Evolutionary conservation across 176 grass and related monocot species (phyloP).

Genomic region (Calamus simplicifolius): DNA sequence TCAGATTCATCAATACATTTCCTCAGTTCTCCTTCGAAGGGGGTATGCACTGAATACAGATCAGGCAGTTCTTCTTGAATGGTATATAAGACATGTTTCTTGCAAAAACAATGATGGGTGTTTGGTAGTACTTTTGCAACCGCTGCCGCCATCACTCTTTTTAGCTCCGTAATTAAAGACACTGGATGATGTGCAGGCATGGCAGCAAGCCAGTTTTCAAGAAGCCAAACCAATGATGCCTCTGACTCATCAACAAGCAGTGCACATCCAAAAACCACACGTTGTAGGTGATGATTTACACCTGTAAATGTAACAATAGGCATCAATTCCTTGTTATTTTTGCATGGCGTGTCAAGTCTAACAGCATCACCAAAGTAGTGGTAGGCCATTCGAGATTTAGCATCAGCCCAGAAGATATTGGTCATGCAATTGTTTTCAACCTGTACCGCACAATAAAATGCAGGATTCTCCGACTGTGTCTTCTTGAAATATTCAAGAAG

Average conservation of each 20-base stretch:
- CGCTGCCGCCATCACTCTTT: constrained; percentile 41
- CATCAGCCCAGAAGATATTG: constrained; percentile 92
- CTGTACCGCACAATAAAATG: constrained; percentile 80
- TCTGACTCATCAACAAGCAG: constrained; percentile 81
- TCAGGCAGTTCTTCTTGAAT: constrained; percentile 49
- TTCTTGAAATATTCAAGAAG: constrained; percentile 77
- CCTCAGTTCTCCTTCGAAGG: constrained; percentile 57
- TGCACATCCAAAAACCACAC: constrained; percentile 77
- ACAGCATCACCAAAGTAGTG: constrained; percentile 88
- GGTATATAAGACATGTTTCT: constrained; percentile 52
- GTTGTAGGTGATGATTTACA: constrained; percentile 86
- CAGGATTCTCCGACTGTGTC: constrained; percentile 46
- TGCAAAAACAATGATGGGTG: constrained; percentile 67
- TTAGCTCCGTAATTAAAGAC: constrained; percentile 73
- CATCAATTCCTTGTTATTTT: constrained; percentile 61
- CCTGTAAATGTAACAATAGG: constrained; percentile 82
- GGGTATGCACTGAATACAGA: constrained; percentile 32
- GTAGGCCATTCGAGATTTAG: constrained; percentile 73
- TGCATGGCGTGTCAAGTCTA: constrained; percentile 49
- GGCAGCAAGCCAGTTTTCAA: constrained; percentile 84
- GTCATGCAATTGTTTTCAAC: constrained; percentile 40
- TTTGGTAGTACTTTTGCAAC: constrained; percentile 57
- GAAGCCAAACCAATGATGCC: constrained; percentile 77
- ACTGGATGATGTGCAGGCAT: constrained; percentile 63
- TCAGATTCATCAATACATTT: constrained; percentile 55